Conservation (phyloP, 805 yeast species). For the Ogataea trehaloabstinens region DNA sequence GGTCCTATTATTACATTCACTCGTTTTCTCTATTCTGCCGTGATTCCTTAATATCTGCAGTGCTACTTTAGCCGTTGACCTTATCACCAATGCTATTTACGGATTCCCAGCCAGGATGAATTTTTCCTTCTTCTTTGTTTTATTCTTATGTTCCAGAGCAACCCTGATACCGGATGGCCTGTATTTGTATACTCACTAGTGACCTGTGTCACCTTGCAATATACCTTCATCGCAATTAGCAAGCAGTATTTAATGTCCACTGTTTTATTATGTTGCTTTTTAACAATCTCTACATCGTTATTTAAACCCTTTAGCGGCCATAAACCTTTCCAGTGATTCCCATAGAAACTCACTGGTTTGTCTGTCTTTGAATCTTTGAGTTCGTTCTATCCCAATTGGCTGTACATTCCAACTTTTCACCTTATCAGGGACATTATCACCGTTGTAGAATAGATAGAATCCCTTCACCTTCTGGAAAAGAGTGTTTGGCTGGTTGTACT, state of each 20-base stretch:
- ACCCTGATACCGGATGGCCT: conserved; percentile 1
- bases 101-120: no score
- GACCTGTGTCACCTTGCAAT: background rate
- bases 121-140: background rate
- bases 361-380: conserved; percentile 81
- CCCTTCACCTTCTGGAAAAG: conserved; percentile 86
- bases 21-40: background rate
- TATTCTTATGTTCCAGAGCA: conserved; percentile 1
- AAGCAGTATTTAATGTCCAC: conserved; percentile 1
- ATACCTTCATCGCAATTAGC: background rate
- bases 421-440: conserved; percentile 74
- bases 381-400: conserved; percentile 73
- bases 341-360: conserved; percentile 84
- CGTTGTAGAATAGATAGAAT: conserved; percentile 69
- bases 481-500: conserved; percentile 74
- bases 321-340: conserved; percentile 74
- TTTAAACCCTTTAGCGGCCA: conserved; percentile 63
- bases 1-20: background rate
- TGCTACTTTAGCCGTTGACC: no score
- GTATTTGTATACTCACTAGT: background rate
- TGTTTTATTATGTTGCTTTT: no score
- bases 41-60: background rate
- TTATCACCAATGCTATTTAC: no score
- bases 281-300: no score
- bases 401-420: conserved; percentile 88